phyloP scores from a whole-genome alignment of 2,329 filamentous ascomycete genomes.

The Talaromyces verruculosus region DNA sequence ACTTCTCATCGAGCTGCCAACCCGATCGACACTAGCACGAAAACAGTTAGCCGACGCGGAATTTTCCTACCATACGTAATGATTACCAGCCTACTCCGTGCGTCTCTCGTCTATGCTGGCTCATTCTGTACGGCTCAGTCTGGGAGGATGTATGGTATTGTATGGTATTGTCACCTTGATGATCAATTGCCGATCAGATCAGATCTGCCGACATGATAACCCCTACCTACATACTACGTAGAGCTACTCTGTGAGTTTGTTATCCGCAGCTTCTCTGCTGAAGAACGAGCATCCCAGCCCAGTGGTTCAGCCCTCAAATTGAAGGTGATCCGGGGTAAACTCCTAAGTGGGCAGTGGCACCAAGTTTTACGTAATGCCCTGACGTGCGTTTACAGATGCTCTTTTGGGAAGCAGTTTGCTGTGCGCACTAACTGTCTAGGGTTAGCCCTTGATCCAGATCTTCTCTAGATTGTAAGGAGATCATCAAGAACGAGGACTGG shows the following conservation, averaged over 20 bases:
- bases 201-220: neutral
- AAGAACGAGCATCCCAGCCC: neutral
- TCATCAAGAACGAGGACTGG: too few relatives aligned
- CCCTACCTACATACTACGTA: neutral
- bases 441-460: neutral
- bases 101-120: too few relatives aligned
- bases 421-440: neutral
- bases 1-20: neutral
- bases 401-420: neutral
- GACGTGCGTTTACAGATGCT: neutral
- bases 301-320: neutral
- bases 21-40: neutral
- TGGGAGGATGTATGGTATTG: neutral
- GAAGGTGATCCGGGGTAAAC: neutral
- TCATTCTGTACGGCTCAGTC: neutral
- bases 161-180: conserved; percentile 3
- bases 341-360: neutral
- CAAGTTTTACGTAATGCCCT: neutral
- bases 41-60: neutral
- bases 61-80: neutral
- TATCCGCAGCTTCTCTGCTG: neutral
- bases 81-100: neutral
- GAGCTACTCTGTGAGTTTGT: too few relatives aligned
- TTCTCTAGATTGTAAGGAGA: neutral
- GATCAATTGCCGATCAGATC: neutral